These are phyloP conservation scores for Forsythia suspensa DNA, from an alignment of 257 asterid species.

Conservation along the genomic window DNA sequence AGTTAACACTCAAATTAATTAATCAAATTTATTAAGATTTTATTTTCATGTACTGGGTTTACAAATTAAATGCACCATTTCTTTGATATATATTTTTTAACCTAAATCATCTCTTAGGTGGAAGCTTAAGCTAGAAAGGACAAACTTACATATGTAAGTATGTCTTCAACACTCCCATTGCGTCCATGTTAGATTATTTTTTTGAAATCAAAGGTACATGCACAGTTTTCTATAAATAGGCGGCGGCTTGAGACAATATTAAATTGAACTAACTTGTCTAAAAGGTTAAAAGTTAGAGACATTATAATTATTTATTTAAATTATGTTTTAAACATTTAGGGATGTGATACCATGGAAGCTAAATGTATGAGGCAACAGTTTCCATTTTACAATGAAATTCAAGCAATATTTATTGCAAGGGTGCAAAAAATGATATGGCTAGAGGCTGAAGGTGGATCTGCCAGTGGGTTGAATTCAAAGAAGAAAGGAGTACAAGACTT, in stretches of 20 bases:
- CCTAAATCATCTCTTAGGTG: neutral
- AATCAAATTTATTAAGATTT: too few relatives aligned
- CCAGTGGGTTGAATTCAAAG: slow-evolving; percentile 22
- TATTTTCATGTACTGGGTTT: too few relatives aligned
- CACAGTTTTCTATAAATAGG: too few relatives aligned
- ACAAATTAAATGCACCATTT: neutral
- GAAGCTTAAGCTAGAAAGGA: neutral
- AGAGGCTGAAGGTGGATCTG: too few relatives aligned
- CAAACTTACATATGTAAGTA: too few relatives aligned
- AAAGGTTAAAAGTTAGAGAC: too few relatives aligned
- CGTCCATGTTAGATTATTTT: neutral
- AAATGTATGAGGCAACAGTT: slow-evolving; percentile 83
- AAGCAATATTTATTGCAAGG: slow-evolving; percentile 63
- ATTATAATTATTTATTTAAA: too few relatives aligned
- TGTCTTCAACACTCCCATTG: neutral
- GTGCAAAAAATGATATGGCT: slow-evolving; percentile 90
- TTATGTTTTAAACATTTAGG: slow-evolving; percentile 39
- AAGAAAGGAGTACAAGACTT: neutral
- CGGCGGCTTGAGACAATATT: too few relatives aligned
- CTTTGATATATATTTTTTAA: too few relatives aligned
- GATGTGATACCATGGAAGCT: slow-evolving; percentile 82
- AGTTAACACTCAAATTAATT: too few relatives aligned
- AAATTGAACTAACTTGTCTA: too few relatives aligned
- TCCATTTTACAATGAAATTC: slow-evolving; percentile 84
- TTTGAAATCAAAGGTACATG: neutral